phyloP scores from a whole-genome alignment of 2,329 filamentous ascomycete genomes.

The Aspergillus jensenii region DNA sequence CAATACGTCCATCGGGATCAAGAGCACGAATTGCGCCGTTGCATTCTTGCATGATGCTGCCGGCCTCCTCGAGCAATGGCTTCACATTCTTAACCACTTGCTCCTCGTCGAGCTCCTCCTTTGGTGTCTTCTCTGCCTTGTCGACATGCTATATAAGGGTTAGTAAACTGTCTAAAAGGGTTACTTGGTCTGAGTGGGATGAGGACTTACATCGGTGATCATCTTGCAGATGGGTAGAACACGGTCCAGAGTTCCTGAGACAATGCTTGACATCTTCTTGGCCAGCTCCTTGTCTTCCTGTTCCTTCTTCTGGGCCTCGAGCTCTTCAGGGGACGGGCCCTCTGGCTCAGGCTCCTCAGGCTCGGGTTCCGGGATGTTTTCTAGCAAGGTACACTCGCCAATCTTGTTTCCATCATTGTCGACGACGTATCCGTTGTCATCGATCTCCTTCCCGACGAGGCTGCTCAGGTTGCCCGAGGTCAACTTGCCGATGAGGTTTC shows the following conservation, averaged over 20 bases:
- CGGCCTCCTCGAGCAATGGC: slow-evolving; percentile 83
- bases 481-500: slow-evolving; percentile 47
- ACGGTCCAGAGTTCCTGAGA: slow-evolving; percentile 78
- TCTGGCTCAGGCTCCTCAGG: slow-evolving; percentile 30
- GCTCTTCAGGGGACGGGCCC: slow-evolving; percentile 43
- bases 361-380: slow-evolving; percentile 54
- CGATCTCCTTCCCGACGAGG: slow-evolving; percentile 44
- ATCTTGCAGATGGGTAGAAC: slow-evolving; percentile 82
- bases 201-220: slow-evolving; percentile 68
- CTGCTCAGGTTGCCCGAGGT: slow-evolving; percentile 45
- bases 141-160: slow-evolving; percentile 65
- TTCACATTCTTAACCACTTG: slow-evolving; percentile 81
- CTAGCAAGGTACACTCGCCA: slow-evolving; percentile 62
- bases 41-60: slow-evolving; percentile 77
- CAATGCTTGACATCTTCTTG: slow-evolving; percentile 68
- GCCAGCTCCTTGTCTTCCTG: slow-evolving; percentile 74
- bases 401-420: slow-evolving; percentile 64
- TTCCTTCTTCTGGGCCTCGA: slow-evolving; percentile 59
- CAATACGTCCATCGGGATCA: slow-evolving; percentile 84
- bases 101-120: slow-evolving; percentile 88
- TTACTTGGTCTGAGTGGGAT: background rate
- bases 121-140: slow-evolving; percentile 72
- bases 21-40: slow-evolving; percentile 84
- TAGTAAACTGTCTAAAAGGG: slow-evolving; percentile 13
- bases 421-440: slow-evolving; percentile 55